A percentile compares a stretch with the other conserved stretches of the same genome.
Evolutionary conservation across 805 yeast genomes (phyloP).

Genomic region (Priceomyces haplophilus): DNA sequence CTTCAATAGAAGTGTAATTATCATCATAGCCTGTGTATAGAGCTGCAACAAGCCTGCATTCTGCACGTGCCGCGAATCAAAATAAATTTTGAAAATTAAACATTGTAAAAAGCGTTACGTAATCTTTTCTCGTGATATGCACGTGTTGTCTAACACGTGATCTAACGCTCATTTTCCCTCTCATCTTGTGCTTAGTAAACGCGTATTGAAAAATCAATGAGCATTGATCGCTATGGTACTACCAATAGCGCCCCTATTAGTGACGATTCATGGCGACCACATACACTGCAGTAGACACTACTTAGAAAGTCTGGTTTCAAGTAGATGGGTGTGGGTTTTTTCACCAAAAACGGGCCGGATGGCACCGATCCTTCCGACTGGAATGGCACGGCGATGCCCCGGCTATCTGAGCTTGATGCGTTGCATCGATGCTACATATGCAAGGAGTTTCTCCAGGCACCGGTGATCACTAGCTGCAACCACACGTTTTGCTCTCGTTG

Average conservation of each 20-base stretch:
- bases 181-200: not conserved
- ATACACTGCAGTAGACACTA: not conserved
- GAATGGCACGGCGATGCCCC: slow-evolving; percentile 51
- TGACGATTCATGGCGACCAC: not conserved
- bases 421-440: slow-evolving; percentile 82
- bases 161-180: too few species aligned
- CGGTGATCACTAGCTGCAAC: slow-evolving; percentile 80
- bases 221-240: not conserved
- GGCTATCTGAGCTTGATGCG: slow-evolving; percentile 60
- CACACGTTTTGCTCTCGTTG: slow-evolving; percentile 90
- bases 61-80: too few species aligned
- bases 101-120: too few species aligned
- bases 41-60: too few species aligned
- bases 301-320: not conserved
- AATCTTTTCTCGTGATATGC: too few species aligned
- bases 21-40: too few species aligned
- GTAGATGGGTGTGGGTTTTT: slow-evolving; percentile 9
- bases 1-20: too few species aligned
- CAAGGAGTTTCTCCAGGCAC: slow-evolving; percentile 75
- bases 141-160: too few species aligned
- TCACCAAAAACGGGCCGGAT: slow-evolving; percentile 16
- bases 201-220: not conserved
- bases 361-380: slow-evolving; percentile 76
- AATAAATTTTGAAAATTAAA: too few species aligned
- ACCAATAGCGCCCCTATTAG: too few species aligned